Evolutionary conservation across 129 eudicot genomes (phyloP), one percentile per base, ranked within the genome.

Genomic region (Pittosporum tobira): DNA sequence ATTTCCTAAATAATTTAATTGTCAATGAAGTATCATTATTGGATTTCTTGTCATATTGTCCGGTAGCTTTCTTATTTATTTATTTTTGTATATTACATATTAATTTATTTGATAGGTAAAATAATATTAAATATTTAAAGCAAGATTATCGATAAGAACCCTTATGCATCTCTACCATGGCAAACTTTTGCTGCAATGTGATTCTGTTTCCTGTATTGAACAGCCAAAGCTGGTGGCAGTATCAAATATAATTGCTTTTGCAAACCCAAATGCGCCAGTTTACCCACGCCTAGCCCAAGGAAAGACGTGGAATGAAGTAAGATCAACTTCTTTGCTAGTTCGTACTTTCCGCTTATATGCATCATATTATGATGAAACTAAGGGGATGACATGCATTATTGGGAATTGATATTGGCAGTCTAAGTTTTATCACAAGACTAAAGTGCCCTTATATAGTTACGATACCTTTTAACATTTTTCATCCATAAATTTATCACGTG

Each of bases 221-320:
- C 78, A 93, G 99, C 99, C 99, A 15, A 87, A 73, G 69, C 64
- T 93, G 75, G 84, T 93, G 42, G 85, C 94, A 25, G 61, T 81
- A 25, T 87, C 99, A 58, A 81, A 87, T 57, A 62, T 64, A 62
- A 72, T 93, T 65, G 62, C 94, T 67, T 87, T 87, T 77, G 80
- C 56, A 18, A 81, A 93, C 71, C 99, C 99, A 31, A 87, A 87
- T 51, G 95, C 91, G 59, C 99, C 99, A 52, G 81, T 64, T 61
- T 93, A 84, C 72, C 99, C 99, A 3, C 88, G 96, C 22, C 68
- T 93, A 58, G 99, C 99, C 31, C 99, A 93, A 65, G 99, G 99
- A 63, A 81, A 79, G 75, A 63, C 48, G 43, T 93, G 96, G 99
- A 65, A 93, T 73, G 99, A 90, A 79, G 98, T 90, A 71, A 80